Percentiles rank a stretch among this genome's conserved stretches.
These are phyloP conservation scores for Citrus australasica DNA, from an alignment of 345 rosid species.

Conservation along the genomic window DNA sequence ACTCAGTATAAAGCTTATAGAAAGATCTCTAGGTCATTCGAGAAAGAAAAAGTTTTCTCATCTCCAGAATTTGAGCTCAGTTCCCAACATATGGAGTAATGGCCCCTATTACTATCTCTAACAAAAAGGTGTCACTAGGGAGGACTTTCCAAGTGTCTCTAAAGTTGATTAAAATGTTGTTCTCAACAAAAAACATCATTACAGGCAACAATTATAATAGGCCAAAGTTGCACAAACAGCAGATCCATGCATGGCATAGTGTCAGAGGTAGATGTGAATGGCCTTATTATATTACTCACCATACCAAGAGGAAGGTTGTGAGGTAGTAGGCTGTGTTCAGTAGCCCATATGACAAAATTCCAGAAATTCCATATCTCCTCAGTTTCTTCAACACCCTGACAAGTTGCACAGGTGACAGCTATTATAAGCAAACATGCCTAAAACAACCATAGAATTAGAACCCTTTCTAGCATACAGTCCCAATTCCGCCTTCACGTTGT, in stretches of 20 bases:
- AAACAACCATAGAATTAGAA: background rate
- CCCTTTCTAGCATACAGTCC: background rate
- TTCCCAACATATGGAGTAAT: too few relatives aligned
- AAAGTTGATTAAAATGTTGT: background rate
- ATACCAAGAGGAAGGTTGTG: conserved; percentile 69
- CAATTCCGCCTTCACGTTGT: background rate
- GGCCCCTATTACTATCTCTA: too few relatives aligned
- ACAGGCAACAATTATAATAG: background rate
- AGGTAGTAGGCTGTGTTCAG: conserved; percentile 79
- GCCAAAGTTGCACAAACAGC: background rate
- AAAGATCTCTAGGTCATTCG: too few relatives aligned
- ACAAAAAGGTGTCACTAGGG: background rate
- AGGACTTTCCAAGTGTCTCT: background rate
- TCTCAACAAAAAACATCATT: background rate
- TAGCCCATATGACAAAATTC: conserved; percentile 77
- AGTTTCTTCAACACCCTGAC: conserved; percentile 59
- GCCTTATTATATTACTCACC: conserved; percentile 47
- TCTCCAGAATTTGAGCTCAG: too few relatives aligned
- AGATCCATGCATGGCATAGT: background rate
- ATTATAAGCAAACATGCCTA: background rate
- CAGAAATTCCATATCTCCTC: conserved; percentile 82
- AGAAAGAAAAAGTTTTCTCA: too few relatives aligned
- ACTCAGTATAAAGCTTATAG: background rate
- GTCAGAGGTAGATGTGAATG: background rate
- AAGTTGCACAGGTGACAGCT: conserved; percentile 6